Conservation (phyloP, 1,139 yeast species). For the Wickerhamomyces sp. region DNA sequence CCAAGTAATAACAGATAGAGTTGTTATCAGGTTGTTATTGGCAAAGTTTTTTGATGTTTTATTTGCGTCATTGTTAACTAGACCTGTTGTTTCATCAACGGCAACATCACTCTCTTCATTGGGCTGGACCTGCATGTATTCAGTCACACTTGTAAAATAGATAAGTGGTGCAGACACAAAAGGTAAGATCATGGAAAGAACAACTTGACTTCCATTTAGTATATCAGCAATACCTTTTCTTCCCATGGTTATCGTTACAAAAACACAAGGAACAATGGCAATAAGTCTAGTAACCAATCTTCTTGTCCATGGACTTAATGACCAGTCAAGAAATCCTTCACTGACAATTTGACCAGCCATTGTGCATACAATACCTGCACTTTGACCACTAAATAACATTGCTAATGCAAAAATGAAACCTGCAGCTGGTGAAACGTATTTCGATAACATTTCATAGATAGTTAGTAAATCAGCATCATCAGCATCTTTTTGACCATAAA, state of each 20-base stretch:
- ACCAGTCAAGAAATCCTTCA: slow-evolving; percentile 88
- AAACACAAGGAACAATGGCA: slow-evolving; percentile 85
- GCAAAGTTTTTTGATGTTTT: slow-evolving; percentile 70
- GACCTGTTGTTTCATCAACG: not conserved
- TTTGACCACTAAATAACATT: slow-evolving; percentile 89
- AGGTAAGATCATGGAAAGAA: slow-evolving; percentile 77
- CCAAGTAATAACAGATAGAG: slow-evolving; percentile 63
- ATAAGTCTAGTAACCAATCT: slow-evolving; percentile 77
- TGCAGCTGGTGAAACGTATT: slow-evolving; percentile 82
- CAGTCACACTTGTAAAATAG: slow-evolving; percentile 71
- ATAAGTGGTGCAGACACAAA: slow-evolving; percentile 87
- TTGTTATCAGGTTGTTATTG: slow-evolving; percentile 54
- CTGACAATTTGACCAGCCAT: slow-evolving; percentile 95
- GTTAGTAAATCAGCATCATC: slow-evolving; percentile 85
- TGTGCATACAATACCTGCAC: slow-evolving; percentile 98
- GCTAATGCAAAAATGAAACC: slow-evolving; percentile 92
- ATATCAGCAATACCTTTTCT: slow-evolving; percentile 80
- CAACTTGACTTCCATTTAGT: slow-evolving; percentile 84
- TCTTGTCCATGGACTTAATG: slow-evolving; percentile 81
- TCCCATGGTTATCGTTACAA: slow-evolving; percentile 75
- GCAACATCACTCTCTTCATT: slow-evolving; percentile 22
- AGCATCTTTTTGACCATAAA: slow-evolving; percentile 64
- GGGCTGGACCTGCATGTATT: slow-evolving; percentile 67
- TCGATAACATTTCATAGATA: slow-evolving; percentile 68
- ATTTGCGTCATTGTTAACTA: too few species aligned